Evolutionary conservation across 345 rosid genomes (phyloP).

Genomic region (Eucalyptus shirleyi): DNA sequence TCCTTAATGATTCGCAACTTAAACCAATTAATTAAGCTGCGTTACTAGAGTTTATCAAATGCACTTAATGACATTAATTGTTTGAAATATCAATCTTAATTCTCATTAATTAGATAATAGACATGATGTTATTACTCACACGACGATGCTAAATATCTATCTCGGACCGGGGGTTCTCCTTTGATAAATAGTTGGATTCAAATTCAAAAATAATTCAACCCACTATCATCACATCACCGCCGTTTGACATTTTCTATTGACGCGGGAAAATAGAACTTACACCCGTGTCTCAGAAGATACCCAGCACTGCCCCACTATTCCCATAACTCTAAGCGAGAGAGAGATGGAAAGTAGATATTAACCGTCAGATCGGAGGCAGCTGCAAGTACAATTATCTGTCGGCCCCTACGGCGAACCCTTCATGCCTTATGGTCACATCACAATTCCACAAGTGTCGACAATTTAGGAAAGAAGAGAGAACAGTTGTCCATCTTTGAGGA

Average conservation of each 20-base stretch:
- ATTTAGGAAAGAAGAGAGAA: too few species aligned
- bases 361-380: accelerated
- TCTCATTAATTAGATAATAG: not conserved
- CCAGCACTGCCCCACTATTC: too few species aligned
- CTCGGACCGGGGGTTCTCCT: accelerated
- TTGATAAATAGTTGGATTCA: not conserved
- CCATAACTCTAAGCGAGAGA: too few species aligned
- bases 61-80: not conserved
- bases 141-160: not conserved
- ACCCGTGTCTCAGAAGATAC: too few species aligned
- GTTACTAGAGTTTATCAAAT: not conserved
- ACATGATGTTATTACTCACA: accelerated
- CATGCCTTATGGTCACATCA: accelerated
- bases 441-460: too few species aligned
- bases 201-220: accelerated
- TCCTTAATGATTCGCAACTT: not conserved
- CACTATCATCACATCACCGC: not conserved
- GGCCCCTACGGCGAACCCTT: accelerated
- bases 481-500: not conserved
- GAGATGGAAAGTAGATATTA: too few species aligned
- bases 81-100: not conserved
- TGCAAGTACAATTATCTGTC: too few species aligned
- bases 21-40: not conserved
- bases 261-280: too few species aligned
- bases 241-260: accelerated